Percentiles rank a stretch among this genome's conserved stretches.
phyloP scores from a whole-genome alignment of 1,284 basidiomycete species.

The Blastosporella zonata region DNA sequence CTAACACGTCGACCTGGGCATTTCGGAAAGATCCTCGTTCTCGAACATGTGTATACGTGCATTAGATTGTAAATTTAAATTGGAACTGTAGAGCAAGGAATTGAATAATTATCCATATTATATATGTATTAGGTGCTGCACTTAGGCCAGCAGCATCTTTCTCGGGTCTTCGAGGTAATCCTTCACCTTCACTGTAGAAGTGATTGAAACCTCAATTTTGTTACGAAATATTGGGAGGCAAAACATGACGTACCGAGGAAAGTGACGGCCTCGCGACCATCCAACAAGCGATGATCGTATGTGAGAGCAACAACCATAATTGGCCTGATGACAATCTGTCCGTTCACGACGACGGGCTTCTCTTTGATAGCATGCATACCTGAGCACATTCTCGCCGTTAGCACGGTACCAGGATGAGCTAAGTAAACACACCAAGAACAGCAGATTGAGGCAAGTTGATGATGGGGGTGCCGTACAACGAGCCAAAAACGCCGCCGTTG shows the following conservation, averaged over 20 bases:
- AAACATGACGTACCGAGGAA: conserved; percentile 79
- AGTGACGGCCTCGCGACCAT: conserved; percentile 95
- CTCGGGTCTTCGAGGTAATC: conserved; percentile 57
- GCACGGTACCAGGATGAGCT: neutral
- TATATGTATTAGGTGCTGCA: conserved; percentile 3
- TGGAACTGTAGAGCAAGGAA: conserved; percentile 3
- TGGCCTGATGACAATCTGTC: conserved; percentile 92
- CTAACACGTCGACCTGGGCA: too few species aligned
- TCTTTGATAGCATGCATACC: conserved; percentile 98
- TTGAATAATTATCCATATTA: conserved; percentile 11
- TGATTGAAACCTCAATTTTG: too few species aligned
- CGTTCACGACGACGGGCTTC: conserved; percentile 88
- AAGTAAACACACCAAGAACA: conserved; percentile 66
- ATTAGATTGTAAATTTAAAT: conserved; percentile 10
- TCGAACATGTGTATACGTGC: neutral
- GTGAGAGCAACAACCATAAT: conserved; percentile 96
- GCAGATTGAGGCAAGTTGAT: conserved; percentile 97
- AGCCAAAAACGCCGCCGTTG: conserved; percentile 98
- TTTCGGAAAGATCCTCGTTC: neutral
- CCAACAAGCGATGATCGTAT: conserved; percentile 95
- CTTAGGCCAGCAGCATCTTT: conserved; percentile 50
- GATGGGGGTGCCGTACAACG: conserved; percentile 94
- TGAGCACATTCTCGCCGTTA: conserved; percentile 22
- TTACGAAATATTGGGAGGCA: conserved; percentile 1
- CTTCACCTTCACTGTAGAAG: conserved; percentile 42